A percentile compares a stretch with the other conserved stretches of the same genome.
Evolutionary conservation across 2,329 filamentous ascomycete species (phyloP).

Genomic region (Scedosporium aurantiacum): DNA sequence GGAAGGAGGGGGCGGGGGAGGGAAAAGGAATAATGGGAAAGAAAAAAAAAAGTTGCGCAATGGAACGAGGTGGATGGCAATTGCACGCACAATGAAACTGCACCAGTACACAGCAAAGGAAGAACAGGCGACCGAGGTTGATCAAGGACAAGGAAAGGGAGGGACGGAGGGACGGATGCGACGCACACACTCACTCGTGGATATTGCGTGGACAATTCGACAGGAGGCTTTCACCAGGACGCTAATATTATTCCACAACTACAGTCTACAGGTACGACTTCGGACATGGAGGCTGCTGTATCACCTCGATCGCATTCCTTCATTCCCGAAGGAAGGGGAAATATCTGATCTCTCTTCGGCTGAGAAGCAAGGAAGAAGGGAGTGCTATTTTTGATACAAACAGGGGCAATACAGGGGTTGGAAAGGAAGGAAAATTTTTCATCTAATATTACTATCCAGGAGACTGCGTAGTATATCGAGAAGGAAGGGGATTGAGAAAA

Average conservation of each 20-base stretch:
- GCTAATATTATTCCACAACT: not conserved
- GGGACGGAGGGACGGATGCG: not conserved
- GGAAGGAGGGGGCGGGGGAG: constrained; percentile 12
- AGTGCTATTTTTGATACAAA: not conserved
- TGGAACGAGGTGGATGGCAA: constrained; percentile 11
- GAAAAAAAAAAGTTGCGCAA: constrained; percentile 15
- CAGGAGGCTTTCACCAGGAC: too few relatives aligned
- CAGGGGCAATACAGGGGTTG: not conserved
- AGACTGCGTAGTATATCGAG: not conserved
- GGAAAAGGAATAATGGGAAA: constrained; percentile 15
- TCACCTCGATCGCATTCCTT: not conserved
- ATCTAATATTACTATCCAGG: not conserved
- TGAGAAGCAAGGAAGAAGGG: not conserved
- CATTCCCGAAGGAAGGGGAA: not conserved
- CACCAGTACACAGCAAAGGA: constrained; percentile 6
- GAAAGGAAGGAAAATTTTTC: constrained; percentile 1
- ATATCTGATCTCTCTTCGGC: not conserved
- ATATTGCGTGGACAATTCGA: not conserved
- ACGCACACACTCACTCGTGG: not conserved
- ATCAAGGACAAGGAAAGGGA: not conserved
- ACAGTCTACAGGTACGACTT: too few relatives aligned
- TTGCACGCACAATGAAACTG: not conserved
- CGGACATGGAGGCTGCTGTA: not conserved
- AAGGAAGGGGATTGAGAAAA: not conserved
- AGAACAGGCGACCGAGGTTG: not conserved